Evolutionary conservation across 371 early-diverging fungal species (phyloP).

Genomic region (Lichtheimia ornata): DNA sequence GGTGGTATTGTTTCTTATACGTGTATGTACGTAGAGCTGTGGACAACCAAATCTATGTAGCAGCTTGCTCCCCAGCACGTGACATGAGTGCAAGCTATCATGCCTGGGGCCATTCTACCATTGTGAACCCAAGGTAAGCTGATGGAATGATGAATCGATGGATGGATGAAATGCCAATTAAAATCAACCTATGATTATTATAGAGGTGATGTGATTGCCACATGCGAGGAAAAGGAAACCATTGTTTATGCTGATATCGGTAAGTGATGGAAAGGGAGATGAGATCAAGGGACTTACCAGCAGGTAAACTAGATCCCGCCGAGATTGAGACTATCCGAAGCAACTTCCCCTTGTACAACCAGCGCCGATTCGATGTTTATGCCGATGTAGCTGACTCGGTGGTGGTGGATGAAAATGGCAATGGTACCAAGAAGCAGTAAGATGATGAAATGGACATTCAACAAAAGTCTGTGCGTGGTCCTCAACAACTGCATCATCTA

Average conservation of each 20-base stretch:
- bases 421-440: constrained; percentile 26
- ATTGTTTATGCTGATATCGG: constrained; percentile 86
- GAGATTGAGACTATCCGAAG: constrained; percentile 64
- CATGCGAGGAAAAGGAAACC: constrained; percentile 75
- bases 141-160: constrained; percentile 11
- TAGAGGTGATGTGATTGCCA: constrained; percentile 67
- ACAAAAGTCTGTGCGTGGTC: too few species aligned
- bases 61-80: constrained; percentile 93
- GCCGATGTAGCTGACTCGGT: constrained; percentile 50
- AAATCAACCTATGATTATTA: neutral
- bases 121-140: constrained; percentile 80
- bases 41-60: constrained; percentile 83
- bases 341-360: constrained; percentile 73
- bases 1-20: neutral
- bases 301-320: constrained; percentile 49
- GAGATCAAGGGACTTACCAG: neutral
- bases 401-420: constrained; percentile 26
- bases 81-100: constrained; percentile 76
- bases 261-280: constrained; percentile 19
- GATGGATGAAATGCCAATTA: neutral
- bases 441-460: neutral
- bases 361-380: constrained; percentile 92
- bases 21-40: constrained; percentile 42
- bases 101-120: constrained; percentile 94
- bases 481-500: too few species aligned